These are phyloP conservation scores for bread wheat (Triticum aestivum) DNA, from an alignment of 176 grass and related monocot species.

Conservation along the genomic window DNA sequence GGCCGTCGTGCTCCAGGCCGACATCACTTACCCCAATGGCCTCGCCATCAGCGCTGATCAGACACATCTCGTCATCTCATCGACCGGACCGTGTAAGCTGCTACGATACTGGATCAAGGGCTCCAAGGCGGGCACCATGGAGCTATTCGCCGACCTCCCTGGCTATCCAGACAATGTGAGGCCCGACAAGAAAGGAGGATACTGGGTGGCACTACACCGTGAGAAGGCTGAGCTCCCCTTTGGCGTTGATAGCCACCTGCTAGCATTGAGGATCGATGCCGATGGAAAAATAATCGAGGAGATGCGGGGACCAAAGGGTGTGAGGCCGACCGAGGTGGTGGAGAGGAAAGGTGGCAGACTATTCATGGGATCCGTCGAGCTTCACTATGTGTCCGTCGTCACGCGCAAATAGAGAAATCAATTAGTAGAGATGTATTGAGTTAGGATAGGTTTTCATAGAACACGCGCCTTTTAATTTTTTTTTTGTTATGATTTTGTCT, in stretches of 20 bases:
- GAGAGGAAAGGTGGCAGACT: background rate
- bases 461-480: too few species aligned
- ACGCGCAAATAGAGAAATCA: background rate
- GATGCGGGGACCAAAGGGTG: background rate
- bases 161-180: slow-evolving; percentile 5
- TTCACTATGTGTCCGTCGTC: background rate
- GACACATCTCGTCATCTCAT: background rate
- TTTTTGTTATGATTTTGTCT: background rate
- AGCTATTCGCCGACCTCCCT: background rate
- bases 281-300: background rate
- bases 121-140: background rate
- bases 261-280: background rate
- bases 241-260: background rate
- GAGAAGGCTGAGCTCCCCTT: background rate
- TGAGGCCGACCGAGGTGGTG: background rate
- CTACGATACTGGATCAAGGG: slow-evolving; percentile 13
- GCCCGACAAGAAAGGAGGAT: background rate
- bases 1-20: background rate
- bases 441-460: background rate
- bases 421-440: rapidly evolving
- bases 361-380: background rate
- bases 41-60: background rate
- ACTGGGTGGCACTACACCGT: slow-evolving; percentile 9
- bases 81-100: background rate
- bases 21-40: background rate